Percentiles rank a stretch among this genome's conserved stretches.
Conservation (phyloP, 352 stramenopile genomes). For the Globisporangium yorkense region DNA sequence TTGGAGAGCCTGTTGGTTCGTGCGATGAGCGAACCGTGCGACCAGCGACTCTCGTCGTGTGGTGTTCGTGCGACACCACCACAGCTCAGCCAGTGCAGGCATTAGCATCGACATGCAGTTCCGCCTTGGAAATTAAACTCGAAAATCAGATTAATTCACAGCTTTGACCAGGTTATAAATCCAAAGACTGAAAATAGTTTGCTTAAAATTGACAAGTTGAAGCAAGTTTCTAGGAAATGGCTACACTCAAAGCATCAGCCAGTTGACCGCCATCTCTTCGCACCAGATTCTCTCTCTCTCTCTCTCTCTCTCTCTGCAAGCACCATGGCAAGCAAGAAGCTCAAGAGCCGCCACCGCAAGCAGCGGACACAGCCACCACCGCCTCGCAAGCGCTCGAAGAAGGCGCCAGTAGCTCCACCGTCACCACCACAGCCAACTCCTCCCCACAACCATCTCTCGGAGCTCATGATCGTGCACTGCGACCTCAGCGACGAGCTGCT, state of each 20-base stretch:
- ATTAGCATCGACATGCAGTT: too few relatives aligned
- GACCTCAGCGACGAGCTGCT: conserved; percentile 11
- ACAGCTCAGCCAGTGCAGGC: neutral
- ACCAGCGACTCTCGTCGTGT: neutral
- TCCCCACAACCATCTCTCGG: neutral
- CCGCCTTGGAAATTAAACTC: too few relatives aligned
- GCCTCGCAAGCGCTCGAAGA: neutral
- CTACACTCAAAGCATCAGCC: too few relatives aligned
- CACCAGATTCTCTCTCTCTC: too few relatives aligned
- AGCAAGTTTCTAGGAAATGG: too few relatives aligned
- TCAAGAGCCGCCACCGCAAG: too few relatives aligned
- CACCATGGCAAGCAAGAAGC: neutral
- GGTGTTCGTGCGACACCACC: neutral
- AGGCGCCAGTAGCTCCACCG: neutral
- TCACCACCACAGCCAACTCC: neutral
- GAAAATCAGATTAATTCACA: too few relatives aligned
- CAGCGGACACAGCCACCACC: neutral
- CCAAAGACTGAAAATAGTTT: too few relatives aligned
- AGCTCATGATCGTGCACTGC: conserved; percentile 1
- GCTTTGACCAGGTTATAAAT: too few relatives aligned
- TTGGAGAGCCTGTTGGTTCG: neutral
- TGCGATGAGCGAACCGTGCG: neutral
- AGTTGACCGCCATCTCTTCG: neutral
- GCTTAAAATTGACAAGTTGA: too few relatives aligned
- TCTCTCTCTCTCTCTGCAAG: neutral